These are phyloP conservation scores for Saxophila tyrrhenica DNA, from an alignment of 495 filamentous ascomycete species.

Conservation along the genomic window DNA sequence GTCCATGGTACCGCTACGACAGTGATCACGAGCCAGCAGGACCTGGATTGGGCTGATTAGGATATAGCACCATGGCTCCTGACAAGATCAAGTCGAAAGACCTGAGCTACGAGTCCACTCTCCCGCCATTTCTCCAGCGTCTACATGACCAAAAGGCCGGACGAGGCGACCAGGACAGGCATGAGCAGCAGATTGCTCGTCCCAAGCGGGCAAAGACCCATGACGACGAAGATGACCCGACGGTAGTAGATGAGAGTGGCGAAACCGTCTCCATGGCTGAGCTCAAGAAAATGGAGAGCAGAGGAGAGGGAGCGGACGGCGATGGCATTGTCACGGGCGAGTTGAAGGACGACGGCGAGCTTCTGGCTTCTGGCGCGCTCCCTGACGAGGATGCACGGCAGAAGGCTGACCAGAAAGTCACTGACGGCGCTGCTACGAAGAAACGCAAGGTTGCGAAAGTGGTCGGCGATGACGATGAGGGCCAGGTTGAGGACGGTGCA, in stretches of 20 bases:
- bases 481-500: conserved; percentile 3
- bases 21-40: too few species aligned
- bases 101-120: conserved; percentile 31
- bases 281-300: conserved; percentile 29
- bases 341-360: not conserved
- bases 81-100: conserved; percentile 35
- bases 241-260: conserved; percentile 38
- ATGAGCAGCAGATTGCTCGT: conserved; percentile 33
- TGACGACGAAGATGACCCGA: conserved; percentile 37
- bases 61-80: not conserved
- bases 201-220: conserved; percentile 30
- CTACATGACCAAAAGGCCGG: conserved; percentile 33
- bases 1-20: too few species aligned
- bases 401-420: not conserved
- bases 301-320: conserved; percentile 10
- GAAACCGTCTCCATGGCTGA: conserved; percentile 33
- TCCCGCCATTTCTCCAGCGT: conserved; percentile 28
- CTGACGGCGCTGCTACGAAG: conserved; percentile 10
- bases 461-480: conserved; percentile 20
- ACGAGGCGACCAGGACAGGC: conserved; percentile 23
- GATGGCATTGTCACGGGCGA: conserved; percentile 1
- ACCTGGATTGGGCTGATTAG: too few species aligned
- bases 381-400: conserved; percentile 1
- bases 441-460: conserved; percentile 30
- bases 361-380: conserved; percentile 1